Evolutionary conservation across 169 alveolate genomes (phyloP).

Genomic region (Plasmodium reichenowi): DNA sequence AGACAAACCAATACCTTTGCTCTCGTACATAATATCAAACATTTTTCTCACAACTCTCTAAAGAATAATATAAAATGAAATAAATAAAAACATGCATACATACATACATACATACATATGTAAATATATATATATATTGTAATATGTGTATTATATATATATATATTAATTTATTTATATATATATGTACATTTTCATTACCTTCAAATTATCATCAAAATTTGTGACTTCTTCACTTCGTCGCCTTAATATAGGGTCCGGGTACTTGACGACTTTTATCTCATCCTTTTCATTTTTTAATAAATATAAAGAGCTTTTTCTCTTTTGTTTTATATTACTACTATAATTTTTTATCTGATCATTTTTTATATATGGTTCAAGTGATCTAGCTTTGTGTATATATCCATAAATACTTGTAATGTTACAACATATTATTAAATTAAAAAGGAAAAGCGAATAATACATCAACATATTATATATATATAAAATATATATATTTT

Average conservation of each 20-base stretch:
- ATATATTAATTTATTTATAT: neutral
- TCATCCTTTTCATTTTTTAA: constrained; percentile 24
- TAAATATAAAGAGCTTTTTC: neutral
- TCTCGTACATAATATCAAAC: constrained; percentile 67
- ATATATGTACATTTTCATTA: neutral
- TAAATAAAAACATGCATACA: neutral
- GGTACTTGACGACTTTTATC: constrained; percentile 25
- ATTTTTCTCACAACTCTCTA: constrained; percentile 22
- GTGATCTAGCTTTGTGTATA: no score
- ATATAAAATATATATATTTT: no score
- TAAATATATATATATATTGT: neutral
- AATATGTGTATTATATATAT: neutral
- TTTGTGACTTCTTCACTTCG: constrained; percentile 29
- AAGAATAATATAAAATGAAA: neutral
- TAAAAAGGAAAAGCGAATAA: no score
- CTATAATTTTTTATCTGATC: no score
- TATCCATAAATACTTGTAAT: no score
- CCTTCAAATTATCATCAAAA: constrained; percentile 59
- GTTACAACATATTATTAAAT: no score
- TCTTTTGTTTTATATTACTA: neutral
- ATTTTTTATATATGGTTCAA: no score
- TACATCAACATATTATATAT: no score
- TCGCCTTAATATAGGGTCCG: constrained; percentile 41
- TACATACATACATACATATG: neutral
- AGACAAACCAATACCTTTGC: constrained; percentile 76